Percentiles rank a stretch among this genome's conserved stretches.
Conservation (phyloP, 2,329 filamentous ascomycete species). For the Ramichloridium luteum region DNA sequence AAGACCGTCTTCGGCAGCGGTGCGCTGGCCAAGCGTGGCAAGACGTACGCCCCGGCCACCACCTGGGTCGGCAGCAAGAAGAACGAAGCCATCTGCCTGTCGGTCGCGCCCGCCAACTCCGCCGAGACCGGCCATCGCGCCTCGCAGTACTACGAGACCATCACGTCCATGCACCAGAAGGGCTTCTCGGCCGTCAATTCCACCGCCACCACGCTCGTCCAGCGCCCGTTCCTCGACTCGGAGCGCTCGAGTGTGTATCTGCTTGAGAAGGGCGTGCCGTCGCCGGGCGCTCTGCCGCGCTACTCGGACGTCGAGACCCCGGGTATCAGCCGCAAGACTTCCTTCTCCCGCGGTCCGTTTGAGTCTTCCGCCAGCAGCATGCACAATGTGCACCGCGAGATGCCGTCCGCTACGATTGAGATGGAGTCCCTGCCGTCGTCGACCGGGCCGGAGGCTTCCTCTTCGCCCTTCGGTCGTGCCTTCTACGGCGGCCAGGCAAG, state of each 20-base stretch:
- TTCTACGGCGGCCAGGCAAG: conserved; percentile 42
- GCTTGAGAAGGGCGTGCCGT: neutral
- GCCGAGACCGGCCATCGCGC: conserved; percentile 1
- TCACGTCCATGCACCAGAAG: conserved; percentile 7
- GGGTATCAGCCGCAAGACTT: neutral
- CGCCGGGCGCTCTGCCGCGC: neutral
- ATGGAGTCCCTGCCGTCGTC: neutral
- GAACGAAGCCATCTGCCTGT: conserved; percentile 39
- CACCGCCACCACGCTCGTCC: conserved; percentile 17
- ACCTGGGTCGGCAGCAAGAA: conserved; percentile 43
- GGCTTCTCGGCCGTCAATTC: conserved; percentile 14
- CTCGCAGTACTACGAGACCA: conserved; percentile 9
- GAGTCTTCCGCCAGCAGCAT: neutral
- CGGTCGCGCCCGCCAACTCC: conserved; percentile 12
- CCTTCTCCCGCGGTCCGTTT: neutral
- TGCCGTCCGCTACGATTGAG: neutral
- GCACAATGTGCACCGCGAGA: neutral
- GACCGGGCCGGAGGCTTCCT: conserved; percentile 9
- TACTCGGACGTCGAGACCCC: neutral
- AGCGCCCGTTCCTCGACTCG: conserved; percentile 2
- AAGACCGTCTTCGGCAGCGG: conserved; percentile 43
- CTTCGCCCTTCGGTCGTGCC: conserved; percentile 42
- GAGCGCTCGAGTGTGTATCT: conserved; percentile 1
- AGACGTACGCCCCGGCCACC: conserved; percentile 33
- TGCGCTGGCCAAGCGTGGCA: conserved; percentile 37